Evolutionary conservation across 2,329 filamentous ascomycete species (phyloP), one percentile per base, ranked within the genome.

Genomic region (Juglanconis oblonga): DNA sequence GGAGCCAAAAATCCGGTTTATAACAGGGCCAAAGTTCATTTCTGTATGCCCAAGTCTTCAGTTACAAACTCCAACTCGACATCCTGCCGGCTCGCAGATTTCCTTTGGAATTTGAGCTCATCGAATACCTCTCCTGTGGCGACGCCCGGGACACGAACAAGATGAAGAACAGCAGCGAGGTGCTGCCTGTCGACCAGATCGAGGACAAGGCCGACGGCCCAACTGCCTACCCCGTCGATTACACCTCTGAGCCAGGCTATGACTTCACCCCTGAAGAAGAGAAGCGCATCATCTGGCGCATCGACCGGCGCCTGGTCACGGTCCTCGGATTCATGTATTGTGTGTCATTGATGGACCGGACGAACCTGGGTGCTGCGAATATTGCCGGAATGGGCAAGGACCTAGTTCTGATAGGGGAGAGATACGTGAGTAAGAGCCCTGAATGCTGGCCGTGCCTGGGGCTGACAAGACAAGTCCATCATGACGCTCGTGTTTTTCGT

Each of bases 261-360:
- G 79, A 76, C 56, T 87, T 88, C 72, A 80, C 83, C 1, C 79
- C 79, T 0, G 73, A 78, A 17, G 87, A 94, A 73, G 83, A 89
- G 74, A 84, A 78, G 69, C 81, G 76, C 47, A 90, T 95, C 67
- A 85, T 92, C 47, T 79, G 81, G 58, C 84, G 85, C 11, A 79
- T 95, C 66, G 91, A 96, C 72, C 76, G 79, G 35, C 84, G 87
- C 2, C 76, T 90, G 3, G 83, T 89, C 45, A 69, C 81, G 3
- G 86, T 82, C 1, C 82, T 86, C 4, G 87, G 87, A 24, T 69
- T 81, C 64, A 82, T 92, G 75, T 93, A 93, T 73, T 91, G 88
- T 70, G 80, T 91, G 67, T 88, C 84, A 64, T 76, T 94, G 61
- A 90, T 94, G 85, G 91, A 95, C 69, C 80, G 91, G 36, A 91